These are phyloP conservation scores for Monilinia laxa DNA, from an alignment of 2,329 filamentous ascomycete species.

Conservation along the genomic window DNA sequence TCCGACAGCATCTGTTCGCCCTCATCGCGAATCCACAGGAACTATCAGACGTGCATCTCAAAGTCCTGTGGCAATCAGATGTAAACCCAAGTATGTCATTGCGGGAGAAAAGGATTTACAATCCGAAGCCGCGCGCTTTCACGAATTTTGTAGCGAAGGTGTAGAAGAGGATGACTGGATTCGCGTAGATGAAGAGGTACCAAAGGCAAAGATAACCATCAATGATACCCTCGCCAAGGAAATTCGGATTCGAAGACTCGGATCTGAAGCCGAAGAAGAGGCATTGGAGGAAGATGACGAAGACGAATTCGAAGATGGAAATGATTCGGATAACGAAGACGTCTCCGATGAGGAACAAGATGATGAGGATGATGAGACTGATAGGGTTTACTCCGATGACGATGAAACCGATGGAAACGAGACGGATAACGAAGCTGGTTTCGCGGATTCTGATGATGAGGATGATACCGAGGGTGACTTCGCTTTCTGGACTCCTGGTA, in stretches of 20 bases:
- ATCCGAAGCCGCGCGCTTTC: conserved; percentile 65
- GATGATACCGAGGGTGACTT: conserved; percentile 64
- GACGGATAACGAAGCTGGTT: conserved; percentile 67
- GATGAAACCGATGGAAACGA: conserved; percentile 67
- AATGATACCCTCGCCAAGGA: conserved; percentile 89
- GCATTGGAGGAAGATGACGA: conserved; percentile 72
- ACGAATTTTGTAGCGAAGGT: conserved; percentile 86
- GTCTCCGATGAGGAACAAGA: conserved; percentile 54
- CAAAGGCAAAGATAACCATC: conserved; percentile 72
- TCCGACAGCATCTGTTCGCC: conserved; percentile 21
- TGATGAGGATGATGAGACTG: conserved; percentile 64
- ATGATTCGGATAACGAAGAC: conserved; percentile 47
- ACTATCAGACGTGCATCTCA: conserved; percentile 42
- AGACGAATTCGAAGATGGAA: conserved; percentile 45
- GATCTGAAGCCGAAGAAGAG: conserved; percentile 88
- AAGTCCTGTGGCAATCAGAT: conserved; percentile 43
- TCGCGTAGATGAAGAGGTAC: conserved; percentile 57
- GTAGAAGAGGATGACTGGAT: conserved; percentile 91
- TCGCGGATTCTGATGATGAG: conserved; percentile 67
- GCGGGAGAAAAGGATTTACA: conserved; percentile 37
- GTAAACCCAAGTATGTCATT: conserved; percentile 40
- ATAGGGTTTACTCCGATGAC: conserved; percentile 46
- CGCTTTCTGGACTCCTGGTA: conserved; percentile 59
- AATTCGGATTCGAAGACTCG: conserved; percentile 80
- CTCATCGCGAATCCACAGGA: conserved; percentile 34